Percentiles rank a stretch among this genome's conserved stretches.
Evolutionary conservation across 2,329 filamentous ascomycete genomes (phyloP).

Genomic region (Cryphonectria radicalis): DNA sequence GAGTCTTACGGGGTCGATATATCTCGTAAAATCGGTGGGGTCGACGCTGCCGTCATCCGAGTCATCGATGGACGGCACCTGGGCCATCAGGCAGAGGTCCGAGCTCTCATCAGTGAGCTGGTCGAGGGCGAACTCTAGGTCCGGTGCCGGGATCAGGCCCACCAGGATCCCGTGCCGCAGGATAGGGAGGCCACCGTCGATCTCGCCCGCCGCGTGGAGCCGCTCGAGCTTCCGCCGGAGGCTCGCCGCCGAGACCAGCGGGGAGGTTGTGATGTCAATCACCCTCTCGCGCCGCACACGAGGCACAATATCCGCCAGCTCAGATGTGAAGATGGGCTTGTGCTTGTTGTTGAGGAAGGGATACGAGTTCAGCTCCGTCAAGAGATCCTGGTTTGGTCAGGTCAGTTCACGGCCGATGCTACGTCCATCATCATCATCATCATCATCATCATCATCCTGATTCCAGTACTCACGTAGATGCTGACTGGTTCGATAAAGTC

Average conservation of each 20-base stretch:
- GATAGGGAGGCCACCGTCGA: constrained; percentile 91
- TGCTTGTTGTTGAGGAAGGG: constrained; percentile 97
- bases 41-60: constrained; percentile 62
- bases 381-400: constrained; percentile 66
- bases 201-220: constrained; percentile 82
- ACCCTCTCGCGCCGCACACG: constrained; percentile 74
- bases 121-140: constrained; percentile 91
- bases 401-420: constrained; percentile 2
- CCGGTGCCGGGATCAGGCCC: constrained; percentile 89
- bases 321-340: constrained; percentile 86
- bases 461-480: constrained; percentile 70
- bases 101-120: constrained; percentile 75
- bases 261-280: constrained; percentile 86
- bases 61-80: constrained; percentile 65
- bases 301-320: constrained; percentile 84
- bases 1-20: constrained; percentile 79
- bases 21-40: constrained; percentile 85
- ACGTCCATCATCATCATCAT: too few species aligned
- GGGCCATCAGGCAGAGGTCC: constrained; percentile 80
- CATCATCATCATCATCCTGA: too few species aligned
- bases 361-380: constrained; percentile 97
- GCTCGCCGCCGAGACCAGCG: constrained; percentile 75
- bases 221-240: constrained; percentile 81
- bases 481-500: constrained; percentile 93
- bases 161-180: constrained; percentile 78